Evolutionary conservation across 192 early-diverging fungal species (phyloP).

Genomic region (Coemansia sp.): DNA sequence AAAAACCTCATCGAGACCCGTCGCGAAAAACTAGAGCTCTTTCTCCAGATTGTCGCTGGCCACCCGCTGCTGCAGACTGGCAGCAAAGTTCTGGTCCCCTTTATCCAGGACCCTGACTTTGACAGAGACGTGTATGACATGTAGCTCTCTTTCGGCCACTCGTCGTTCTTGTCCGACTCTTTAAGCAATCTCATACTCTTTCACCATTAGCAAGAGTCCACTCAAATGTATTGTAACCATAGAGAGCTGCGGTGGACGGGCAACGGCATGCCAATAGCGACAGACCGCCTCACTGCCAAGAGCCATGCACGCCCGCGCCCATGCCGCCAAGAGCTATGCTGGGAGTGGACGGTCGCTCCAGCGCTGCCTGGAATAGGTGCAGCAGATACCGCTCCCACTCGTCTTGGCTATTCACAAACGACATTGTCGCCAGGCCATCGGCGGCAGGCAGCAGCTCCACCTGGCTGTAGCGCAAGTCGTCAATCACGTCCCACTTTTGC

Average conservation of each 20-base stretch:
- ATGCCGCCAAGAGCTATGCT: neutral
- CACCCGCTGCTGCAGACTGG: conserved; percentile 97
- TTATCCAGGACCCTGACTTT: conserved; percentile 92
- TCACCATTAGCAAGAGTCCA: no score
- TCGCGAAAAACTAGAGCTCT: conserved; percentile 84
- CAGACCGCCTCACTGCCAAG: neutral
- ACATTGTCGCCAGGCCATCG: neutral
- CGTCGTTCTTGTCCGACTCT: neutral
- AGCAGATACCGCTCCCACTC: conserved; percentile 9
- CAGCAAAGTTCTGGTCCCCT: conserved; percentile 85
- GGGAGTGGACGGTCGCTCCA: neutral
- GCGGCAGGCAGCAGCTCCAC: conserved; percentile 21
- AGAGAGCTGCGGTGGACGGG: no score
- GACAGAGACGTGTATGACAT: conserved; percentile 64
- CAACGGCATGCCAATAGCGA: no score
- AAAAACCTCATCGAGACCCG: conserved; percentile 94
- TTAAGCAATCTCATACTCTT: no score
- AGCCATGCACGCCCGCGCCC: neutral
- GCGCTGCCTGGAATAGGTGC: conserved; percentile 7
- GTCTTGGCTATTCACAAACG: neutral
- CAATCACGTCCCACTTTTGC: conserved; percentile 36
- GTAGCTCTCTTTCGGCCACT: neutral
- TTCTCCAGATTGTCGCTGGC: conserved; percentile 93
- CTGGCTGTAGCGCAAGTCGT: conserved; percentile 27
- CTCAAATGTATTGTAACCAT: no score